phyloP scores from a whole-genome alignment of 2,329 filamentous ascomycete species.

The Phoma sp. region DNA sequence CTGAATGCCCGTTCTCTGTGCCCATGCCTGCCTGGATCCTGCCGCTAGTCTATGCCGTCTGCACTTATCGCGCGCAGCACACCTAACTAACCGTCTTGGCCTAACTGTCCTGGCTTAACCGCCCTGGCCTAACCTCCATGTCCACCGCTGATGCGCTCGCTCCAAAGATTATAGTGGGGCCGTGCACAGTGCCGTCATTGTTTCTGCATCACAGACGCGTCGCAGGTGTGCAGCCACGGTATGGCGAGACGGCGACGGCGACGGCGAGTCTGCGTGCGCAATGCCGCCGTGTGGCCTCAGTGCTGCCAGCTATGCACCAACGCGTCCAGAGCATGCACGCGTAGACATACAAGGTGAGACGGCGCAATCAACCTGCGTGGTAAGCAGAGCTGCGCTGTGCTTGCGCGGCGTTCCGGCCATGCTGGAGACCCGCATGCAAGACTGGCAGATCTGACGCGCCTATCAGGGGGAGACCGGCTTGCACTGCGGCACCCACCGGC shows the following conservation, averaged over 20 bases:
- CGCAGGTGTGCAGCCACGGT: constrained; percentile 8
- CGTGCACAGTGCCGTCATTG: constrained; percentile 31
- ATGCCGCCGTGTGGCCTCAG: background rate
- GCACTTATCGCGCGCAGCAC: constrained; percentile 16
- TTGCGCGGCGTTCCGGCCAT: constrained; percentile 21
- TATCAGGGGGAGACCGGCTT: constrained; percentile 15
- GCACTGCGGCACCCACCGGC: background rate
- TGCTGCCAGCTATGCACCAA: background rate
- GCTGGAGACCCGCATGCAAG: constrained; percentile 21
- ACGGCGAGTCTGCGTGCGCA: background rate
- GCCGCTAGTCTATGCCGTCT: constrained; percentile 12
- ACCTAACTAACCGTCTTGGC: background rate
- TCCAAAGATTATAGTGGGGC: constrained; percentile 22
- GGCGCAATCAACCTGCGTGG: background rate
- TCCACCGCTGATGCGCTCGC: background rate
- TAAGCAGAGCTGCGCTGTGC: constrained; percentile 7
- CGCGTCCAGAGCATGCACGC: no score
- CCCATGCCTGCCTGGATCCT: constrained; percentile 15
- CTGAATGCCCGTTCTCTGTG: constrained; percentile 16
- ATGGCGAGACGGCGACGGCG: background rate
- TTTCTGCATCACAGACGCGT: constrained; percentile 17
- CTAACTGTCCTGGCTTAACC: no score
- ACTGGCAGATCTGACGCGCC: constrained; percentile 17
- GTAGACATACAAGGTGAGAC: no score
- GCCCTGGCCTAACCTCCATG: background rate